Percentiles rank a stretch among this genome's conserved stretches.
Evolutionary conservation across 768 basidiomycete genomes (phyloP).

Genomic region (Lyophyllum semitale): DNA sequence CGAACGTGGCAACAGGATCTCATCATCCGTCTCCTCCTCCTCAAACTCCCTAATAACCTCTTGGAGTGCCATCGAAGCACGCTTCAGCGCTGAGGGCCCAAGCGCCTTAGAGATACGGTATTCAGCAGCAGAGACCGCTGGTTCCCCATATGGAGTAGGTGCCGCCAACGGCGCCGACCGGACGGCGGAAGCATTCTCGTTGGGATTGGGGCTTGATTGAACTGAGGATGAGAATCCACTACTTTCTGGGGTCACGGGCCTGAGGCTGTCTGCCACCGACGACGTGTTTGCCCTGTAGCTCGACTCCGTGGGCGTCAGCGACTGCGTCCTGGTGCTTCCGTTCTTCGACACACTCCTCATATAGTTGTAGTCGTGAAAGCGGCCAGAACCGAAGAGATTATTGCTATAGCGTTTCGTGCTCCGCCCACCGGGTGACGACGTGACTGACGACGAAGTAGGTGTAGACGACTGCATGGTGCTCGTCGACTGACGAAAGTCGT

Average conservation of each 20-base stretch:
- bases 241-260: constrained; percentile 60
- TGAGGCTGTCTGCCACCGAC: constrained; percentile 46
- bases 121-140: constrained; percentile 40
- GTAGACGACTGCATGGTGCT: constrained; percentile 36
- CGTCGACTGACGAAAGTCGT: constrained; percentile 33
- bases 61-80: constrained; percentile 75
- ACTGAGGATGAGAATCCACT: constrained; percentile 37
- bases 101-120: constrained; percentile 52
- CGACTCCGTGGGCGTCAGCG: constrained; percentile 52
- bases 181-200: constrained; percentile 36
- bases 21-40: constrained; percentile 74
- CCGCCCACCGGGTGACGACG: constrained; percentile 47
- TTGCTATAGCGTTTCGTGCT: constrained; percentile 79
- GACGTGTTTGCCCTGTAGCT: constrained; percentile 37
- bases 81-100: constrained; percentile 51
- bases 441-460: constrained; percentile 32
- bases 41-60: constrained; percentile 79
- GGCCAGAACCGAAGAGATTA: constrained; percentile 83
- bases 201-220: constrained; percentile 40
- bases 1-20: constrained; percentile 74
- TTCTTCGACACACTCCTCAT: constrained; percentile 53
- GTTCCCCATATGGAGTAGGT: constrained; percentile 38
- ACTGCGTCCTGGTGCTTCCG: constrained; percentile 46
- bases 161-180: constrained; percentile 44
- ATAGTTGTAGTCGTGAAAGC: constrained; percentile 74